Conservation (phyloP, 148 eudicot species). For the Rhododendron ferrugineum region DNA sequence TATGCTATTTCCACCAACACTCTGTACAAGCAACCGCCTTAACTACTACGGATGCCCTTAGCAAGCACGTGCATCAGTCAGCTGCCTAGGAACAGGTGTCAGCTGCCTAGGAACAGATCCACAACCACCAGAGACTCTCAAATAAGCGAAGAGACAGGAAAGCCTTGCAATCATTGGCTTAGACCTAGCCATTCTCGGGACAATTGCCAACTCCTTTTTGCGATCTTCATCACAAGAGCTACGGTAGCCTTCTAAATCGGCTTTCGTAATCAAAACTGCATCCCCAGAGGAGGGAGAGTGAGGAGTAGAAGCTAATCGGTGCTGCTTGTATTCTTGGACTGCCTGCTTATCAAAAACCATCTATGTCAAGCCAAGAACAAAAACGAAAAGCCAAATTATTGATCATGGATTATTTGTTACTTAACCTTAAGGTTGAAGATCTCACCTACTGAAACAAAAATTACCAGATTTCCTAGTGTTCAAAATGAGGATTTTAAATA, state of each 20-base stretch:
- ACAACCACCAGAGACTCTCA: constrained; percentile 35
- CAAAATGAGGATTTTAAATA: neutral
- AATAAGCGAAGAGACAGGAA: constrained; percentile 47
- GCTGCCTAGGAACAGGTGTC: constrained; percentile 19
- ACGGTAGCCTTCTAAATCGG: constrained; percentile 50
- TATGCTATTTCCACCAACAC: constrained; percentile 8
- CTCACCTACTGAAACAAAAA: neutral
- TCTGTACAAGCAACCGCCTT: neutral
- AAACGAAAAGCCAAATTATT: neutral
- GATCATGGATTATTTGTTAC: neutral
- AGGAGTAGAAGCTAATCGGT: constrained; percentile 15
- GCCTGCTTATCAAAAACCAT: constrained; percentile 34
- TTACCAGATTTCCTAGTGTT: neutral
- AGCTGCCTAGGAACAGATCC: constrained; percentile 39
- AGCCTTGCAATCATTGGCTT: constrained; percentile 46
- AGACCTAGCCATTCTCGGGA: constrained; percentile 21
- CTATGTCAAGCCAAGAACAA: neutral
- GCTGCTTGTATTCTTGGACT: constrained; percentile 53
- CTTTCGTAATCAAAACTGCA: constrained; percentile 48
- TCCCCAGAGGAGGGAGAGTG: constrained; percentile 33
- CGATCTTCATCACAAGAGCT: constrained; percentile 24
- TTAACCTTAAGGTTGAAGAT: neutral
- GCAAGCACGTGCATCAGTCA: constrained; percentile 49
- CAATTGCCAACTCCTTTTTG: constrained; percentile 29
- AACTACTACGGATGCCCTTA: constrained; percentile 1